Conservation (phyloP, 2,329 filamentous ascomycete genomes). For the Elsinoe necatrix region DNA sequence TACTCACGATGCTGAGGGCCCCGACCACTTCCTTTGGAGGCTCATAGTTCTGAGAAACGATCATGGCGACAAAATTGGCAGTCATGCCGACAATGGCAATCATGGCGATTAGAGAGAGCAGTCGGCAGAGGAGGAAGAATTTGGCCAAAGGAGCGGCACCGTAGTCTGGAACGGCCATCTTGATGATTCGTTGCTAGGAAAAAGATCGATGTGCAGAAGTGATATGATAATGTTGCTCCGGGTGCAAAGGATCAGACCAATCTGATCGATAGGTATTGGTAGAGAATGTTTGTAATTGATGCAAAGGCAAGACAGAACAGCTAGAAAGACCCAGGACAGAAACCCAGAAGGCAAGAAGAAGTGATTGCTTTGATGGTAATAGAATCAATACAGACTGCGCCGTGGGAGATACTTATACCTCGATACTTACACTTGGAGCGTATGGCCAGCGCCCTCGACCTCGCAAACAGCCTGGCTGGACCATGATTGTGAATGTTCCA, state of each 20-base stretch:
- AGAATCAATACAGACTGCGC: neutral
- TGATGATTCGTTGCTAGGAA: conserved; percentile 20
- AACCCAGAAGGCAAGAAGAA: neutral
- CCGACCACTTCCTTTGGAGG: conserved; percentile 67
- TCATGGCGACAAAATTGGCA: conserved; percentile 72
- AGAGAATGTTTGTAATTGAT: neutral
- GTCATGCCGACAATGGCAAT: conserved; percentile 71
- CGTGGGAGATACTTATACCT: neutral
- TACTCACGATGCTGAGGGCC: conserved; percentile 70
- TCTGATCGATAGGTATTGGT: neutral
- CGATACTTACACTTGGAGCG: neutral
- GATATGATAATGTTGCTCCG: neutral
- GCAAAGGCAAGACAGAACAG: neutral
- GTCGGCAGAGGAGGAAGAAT: conserved; percentile 66
- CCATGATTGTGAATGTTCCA: neutral
- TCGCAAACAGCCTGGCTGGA: neutral
- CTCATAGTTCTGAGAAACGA: conserved; percentile 56
- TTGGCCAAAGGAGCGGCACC: conserved; percentile 62
- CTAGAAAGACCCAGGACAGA: neutral
- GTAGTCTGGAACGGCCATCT: conserved; percentile 51
- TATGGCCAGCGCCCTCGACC: neutral
- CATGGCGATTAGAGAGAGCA: conserved; percentile 62
- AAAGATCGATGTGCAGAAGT: neutral
- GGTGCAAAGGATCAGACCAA: neutral
- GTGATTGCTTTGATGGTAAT: neutral